Evolutionary conservation across 2,329 filamentous ascomycete species (phyloP), one percentile per base, ranked within the genome.

Genomic region (Cercospora citrullina): DNA sequence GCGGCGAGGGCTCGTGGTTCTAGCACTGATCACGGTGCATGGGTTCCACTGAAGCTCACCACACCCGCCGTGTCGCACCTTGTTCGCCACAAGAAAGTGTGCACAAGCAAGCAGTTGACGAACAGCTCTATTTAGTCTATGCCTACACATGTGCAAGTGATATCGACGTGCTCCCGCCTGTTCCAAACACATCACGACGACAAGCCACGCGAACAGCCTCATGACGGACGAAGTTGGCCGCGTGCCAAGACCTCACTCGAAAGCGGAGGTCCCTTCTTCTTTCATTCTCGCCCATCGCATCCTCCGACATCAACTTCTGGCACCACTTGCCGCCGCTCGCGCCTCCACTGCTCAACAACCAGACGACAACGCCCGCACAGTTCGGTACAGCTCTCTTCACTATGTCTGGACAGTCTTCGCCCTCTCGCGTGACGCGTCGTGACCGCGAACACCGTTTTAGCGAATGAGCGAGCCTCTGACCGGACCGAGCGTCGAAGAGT

Each of bases 41-140:
- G 53, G 53, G 53, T 58, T 58, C 53, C 53, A 58, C 53, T 58
- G 53, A 33, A 58, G 53, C 53, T 58, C 53, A 58, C 26, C 53
- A 51, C 45, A 23, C 45, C 45, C 45, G 45, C 45, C 45, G 45
- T 33, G 53, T 58, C 53, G 53, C 53, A 58, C 53, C 53, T 53
- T 58, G 31, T 58, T 33, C 28, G 53, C 53, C 53, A 18, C 53
- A 16, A 28, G 53, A 12, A 30, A 30, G 16, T 16, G 14, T n/a
- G 53, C 23, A 31, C 53, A 7, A n/a, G 23, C 53, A 28, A 30
- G 53, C 53, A 33, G 26, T 58, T 14, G 45, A 51, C 45, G 45
- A 23, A 23, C 23, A 9, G 53, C 26, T 18, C 53, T 30, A 58
- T 30, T 16, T 58, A 31, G n/a, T 57, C 53, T 58, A 23, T 18